Percentiles rank a stretch among this genome's conserved stretches.
These are phyloP conservation scores for Tolypocladium album DNA, from an alignment of 2,329 filamentous ascomycete genomes.

Conservation along the genomic window DNA sequence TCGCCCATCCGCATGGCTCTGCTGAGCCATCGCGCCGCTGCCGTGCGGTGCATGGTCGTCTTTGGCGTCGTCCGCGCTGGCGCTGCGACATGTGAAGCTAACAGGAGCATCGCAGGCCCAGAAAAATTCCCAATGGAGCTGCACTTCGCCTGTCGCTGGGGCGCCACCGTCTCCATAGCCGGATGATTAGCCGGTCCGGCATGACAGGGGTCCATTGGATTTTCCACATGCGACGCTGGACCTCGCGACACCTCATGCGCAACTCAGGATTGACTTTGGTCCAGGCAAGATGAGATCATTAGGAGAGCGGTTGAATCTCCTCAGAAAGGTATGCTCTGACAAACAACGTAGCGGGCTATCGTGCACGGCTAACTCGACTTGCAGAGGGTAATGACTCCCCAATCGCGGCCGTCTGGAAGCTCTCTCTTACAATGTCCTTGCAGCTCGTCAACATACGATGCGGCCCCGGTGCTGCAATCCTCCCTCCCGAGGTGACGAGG, in stretches of 20 bases:
- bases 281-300: conserved; percentile 30
- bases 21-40: conserved; percentile 30
- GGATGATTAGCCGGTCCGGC: conserved; percentile 14
- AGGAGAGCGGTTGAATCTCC: conserved; percentile 60
- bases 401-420: conserved; percentile 5
- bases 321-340: conserved; percentile 54
- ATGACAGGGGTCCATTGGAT: conserved; percentile 10
- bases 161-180: conserved; percentile 1
- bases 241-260: conserved; percentile 1
- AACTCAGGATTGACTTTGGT: conserved; percentile 1
- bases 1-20: conserved; percentile 31
- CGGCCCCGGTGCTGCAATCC: conserved; percentile 72
- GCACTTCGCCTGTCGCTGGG: neutral
- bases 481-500: conserved; percentile 65
- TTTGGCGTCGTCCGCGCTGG: neutral
- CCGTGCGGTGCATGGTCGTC: conserved; percentile 30
- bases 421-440: conserved; percentile 15
- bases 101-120: neutral
- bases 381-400: conserved; percentile 29
- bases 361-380: conserved; percentile 9
- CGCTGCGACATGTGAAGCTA: neutral
- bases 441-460: conserved; percentile 66
- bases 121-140: neutral
- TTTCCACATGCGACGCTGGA: conserved; percentile 11
- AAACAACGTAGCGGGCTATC: neutral